A percentile compares a stretch with the other conserved stretches of the same genome.
These are phyloP conservation scores for Canavalia gladiata DNA, from an alignment of 306 rosid genomes.

Conservation along the genomic window DNA sequence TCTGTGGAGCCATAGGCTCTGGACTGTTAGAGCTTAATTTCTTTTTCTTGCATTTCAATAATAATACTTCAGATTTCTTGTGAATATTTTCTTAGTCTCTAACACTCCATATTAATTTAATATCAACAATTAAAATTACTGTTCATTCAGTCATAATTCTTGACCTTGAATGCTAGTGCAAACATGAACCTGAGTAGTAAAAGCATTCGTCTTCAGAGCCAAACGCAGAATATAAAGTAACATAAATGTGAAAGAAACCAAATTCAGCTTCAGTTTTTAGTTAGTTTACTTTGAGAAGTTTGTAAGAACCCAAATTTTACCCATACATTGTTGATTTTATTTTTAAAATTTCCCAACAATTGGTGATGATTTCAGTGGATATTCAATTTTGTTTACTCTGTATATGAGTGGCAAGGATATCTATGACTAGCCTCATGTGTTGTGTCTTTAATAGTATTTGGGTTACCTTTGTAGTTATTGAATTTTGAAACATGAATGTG, in stretches of 20 bases:
- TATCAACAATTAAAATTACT: background rate
- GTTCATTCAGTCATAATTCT: background rate
- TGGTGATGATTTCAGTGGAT: background rate
- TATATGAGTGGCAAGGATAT: no score
- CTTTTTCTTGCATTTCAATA: no score
- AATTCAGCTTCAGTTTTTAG: conserved; percentile 9
- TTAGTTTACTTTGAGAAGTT: conserved; percentile 5
- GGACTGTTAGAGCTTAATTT: no score
- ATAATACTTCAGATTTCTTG: no score
- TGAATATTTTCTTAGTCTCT: no score
- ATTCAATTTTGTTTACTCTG: background rate
- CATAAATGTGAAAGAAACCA: background rate
- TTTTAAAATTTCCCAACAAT: background rate
- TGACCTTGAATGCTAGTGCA: background rate
- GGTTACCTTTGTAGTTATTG: background rate
- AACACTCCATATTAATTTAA: background rate
- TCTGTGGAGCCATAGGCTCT: no score
- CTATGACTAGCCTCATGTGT: background rate
- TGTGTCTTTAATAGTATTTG: background rate
- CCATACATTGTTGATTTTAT: background rate
- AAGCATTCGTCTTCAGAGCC: conserved; percentile 1
- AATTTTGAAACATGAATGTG: background rate
- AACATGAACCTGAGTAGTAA: background rate
- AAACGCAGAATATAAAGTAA: background rate
- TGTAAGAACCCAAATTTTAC: background rate